Evolutionary conservation across 495 filamentous ascomycete species (phyloP).

Genomic region (Hypoxylon lenormandii): DNA sequence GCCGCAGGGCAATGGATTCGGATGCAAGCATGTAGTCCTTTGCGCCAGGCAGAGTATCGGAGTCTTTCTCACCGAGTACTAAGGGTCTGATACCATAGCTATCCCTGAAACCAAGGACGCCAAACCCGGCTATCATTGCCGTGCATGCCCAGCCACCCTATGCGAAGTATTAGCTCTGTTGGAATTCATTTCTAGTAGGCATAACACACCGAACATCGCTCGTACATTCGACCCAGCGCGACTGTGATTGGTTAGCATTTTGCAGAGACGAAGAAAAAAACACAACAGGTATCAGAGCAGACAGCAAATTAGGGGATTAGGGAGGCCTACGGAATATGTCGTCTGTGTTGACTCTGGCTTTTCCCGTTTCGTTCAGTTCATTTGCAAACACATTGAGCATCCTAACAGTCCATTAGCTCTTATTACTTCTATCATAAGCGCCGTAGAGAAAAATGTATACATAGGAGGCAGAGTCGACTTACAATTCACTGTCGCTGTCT

Average conservation of each 20-base stretch:
- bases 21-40: constrained; percentile 97
- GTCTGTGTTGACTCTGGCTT: constrained; percentile 90
- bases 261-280: background rate
- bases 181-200: background rate
- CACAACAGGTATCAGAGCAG: background rate
- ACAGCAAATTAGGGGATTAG: constrained; percentile 76
- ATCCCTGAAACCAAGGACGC: constrained; percentile 89
- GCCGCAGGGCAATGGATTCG: constrained; percentile 91
- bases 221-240: constrained; percentile 29
- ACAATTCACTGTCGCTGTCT: constrained; percentile 86
- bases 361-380: constrained; percentile 93
- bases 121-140: constrained; percentile 94
- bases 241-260: constrained; percentile 15
- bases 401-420: constrained; percentile 2
- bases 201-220: constrained; percentile 33
- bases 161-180: constrained; percentile 3
- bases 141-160: constrained; percentile 59
- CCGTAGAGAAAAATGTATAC: background rate
- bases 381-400: constrained; percentile 96
- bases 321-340: constrained; percentile 78
- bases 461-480: constrained; percentile 2
- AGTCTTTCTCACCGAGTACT: constrained; percentile 79
- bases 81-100: constrained; percentile 90
- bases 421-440: background rate
- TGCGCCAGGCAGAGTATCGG: constrained; percentile 69